A percentile compares a stretch with the other conserved stretches of the same genome.
Conservation (phyloP, 225 moss, liverwort and hornwort species). For the Bryoerythrophyllum caledonicum region DNA sequence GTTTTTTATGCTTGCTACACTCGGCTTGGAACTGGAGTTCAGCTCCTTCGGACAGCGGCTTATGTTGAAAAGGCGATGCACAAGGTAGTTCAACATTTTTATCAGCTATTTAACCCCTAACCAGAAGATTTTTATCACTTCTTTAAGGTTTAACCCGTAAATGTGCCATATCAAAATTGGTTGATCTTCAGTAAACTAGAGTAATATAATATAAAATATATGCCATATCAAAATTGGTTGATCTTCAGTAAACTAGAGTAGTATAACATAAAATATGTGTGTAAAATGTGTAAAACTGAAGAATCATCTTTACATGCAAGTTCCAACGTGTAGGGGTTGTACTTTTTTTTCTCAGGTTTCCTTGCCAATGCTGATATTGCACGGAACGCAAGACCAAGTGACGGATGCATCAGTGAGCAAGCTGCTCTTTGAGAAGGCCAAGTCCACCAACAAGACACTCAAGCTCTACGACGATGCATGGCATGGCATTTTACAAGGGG, state of each 20-base stretch:
- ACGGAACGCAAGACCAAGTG: conserved; percentile 60
- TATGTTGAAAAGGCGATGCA: conserved; percentile 51
- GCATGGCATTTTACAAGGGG: conserved; percentile 71
- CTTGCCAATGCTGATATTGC: conserved; percentile 63
- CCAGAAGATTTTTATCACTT: too few species aligned
- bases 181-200: too few species aligned
- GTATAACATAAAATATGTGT: too few species aligned
- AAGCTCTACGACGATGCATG: conserved; percentile 52
- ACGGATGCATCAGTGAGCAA: conserved; percentile 66
- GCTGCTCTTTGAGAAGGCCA: conserved; percentile 47
- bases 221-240: too few species aligned
- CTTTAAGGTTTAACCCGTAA: too few species aligned
- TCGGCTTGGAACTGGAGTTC: conserved; percentile 64
- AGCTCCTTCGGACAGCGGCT: conserved; percentile 49
- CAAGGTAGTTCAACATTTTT: conserved; percentile 30
- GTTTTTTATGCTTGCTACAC: conserved; percentile 56
- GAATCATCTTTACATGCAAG: too few species aligned
- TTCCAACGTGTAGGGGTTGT: too few species aligned
- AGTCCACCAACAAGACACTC: conserved; percentile 47
- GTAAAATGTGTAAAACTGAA: too few species aligned
- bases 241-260: too few species aligned
- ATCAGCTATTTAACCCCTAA: too few species aligned
- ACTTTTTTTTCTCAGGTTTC: conserved; percentile 38
- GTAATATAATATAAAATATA: too few species aligned
- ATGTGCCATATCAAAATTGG: too few species aligned